Conservation (phyloP, 352 stramenopile species). For the Phytophthora pinifolia region DNA sequence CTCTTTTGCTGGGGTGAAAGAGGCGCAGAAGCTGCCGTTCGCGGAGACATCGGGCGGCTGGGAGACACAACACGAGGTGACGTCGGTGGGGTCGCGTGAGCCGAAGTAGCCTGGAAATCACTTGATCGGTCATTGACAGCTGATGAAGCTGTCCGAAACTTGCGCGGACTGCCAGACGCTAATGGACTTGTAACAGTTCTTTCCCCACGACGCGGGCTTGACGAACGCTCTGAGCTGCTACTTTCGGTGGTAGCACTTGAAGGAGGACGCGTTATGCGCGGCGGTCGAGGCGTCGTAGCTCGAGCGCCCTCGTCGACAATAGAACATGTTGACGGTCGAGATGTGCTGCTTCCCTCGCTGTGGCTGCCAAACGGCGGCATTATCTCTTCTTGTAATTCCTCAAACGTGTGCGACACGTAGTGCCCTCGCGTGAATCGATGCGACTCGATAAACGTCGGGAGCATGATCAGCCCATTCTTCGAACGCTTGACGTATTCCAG, state of each 20-base stretch:
- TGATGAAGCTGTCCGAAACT: constrained; percentile 12
- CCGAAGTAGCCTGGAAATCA: not conserved
- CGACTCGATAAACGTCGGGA: constrained; percentile 62
- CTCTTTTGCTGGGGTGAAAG: constrained; percentile 15
- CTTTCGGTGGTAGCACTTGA: not conserved
- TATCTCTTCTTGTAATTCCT: constrained; percentile 38
- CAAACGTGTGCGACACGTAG: constrained; percentile 42
- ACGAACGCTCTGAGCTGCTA: constrained; percentile 7
- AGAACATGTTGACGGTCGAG: constrained; percentile 19
- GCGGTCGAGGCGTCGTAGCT: constrained; percentile 26
- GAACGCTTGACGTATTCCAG: constrained; percentile 66
- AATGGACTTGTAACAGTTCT: constrained; percentile 7
- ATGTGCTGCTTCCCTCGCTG: constrained; percentile 9
- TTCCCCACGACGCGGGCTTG: constrained; percentile 6
- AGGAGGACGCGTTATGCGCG: constrained; percentile 16
- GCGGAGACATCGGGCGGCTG: constrained; percentile 22
- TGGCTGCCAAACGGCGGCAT: constrained; percentile 4
- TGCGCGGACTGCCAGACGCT: constrained; percentile 30
- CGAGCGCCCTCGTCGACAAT: constrained; percentile 10
- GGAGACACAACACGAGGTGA: constrained; percentile 24
- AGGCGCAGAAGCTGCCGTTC: not conserved
- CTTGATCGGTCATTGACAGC: not conserved
- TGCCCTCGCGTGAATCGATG: constrained; percentile 54
- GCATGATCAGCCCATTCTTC: constrained; percentile 61
- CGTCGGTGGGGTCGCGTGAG: constrained; percentile 14